Evolutionary conservation across 1,139 yeast genomes (phyloP), one percentile per base, ranked within the genome.

Genomic region (Taphrina flavorubra): DNA sequence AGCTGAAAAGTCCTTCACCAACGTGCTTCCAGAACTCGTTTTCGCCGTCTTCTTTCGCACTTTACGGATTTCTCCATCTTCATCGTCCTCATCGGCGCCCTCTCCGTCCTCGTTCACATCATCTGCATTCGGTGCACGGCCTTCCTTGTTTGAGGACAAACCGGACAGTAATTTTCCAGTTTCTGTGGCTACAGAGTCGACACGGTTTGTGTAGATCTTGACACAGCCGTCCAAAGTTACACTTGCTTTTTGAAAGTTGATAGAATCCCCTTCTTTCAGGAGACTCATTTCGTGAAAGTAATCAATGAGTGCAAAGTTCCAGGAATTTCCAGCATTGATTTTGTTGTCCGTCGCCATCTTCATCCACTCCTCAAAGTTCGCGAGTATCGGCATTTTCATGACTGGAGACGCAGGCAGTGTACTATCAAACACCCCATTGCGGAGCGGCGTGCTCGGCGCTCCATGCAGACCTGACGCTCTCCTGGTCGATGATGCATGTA

Each of bases 311-410:
- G 92, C 96, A 75, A 90, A 87, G 73, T 89, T 89, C 97, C 96
- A 89, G 71, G 86, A 81, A 72, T 84, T 84, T 70, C 84, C 81
- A 2, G 85, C 81, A 59, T 80, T 81, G 73, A 81, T 80, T 71
- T 81, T 80, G 77, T 91, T 92, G 76, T 90, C 96, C 0, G 96
- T 89, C n/a, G 95, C 91, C 79, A 89, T 82, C 76, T 87, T 89
- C 82, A 91, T 89, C 92, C 96, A 89, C 78, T 90, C 94, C 76
- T 92, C 97, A 77, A 90, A 91, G 74, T 91, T 91, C 10, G 87
- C 89, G 70, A 79, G 72, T 6, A 77, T 73, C 74, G 84, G 81
- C 77, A 81, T 79, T 10, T 79, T 78, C 42, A 57, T 49, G 6
- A 58, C 49, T 42, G 67, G 59, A n/a, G 59, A 40, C 10, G 61